Percentiles rank a stretch among this genome's conserved stretches.
Conservation (phyloP, 306 rosid species). For the Rosa persica region DNA sequence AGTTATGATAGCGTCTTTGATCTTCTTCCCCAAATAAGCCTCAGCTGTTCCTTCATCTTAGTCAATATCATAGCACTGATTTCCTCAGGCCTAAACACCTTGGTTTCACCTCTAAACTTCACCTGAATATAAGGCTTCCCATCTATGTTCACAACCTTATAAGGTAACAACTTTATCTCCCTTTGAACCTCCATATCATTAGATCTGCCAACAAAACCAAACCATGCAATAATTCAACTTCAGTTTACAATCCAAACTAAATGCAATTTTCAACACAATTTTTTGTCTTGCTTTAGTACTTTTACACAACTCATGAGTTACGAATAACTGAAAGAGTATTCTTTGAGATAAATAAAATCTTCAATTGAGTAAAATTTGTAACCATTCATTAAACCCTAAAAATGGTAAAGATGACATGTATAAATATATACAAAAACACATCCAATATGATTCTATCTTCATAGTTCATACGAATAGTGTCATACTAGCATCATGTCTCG, state of each 20-base stretch:
- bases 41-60: constrained; percentile 60
- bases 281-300: too few species aligned
- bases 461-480: too few species aligned
- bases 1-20: constrained; percentile 46
- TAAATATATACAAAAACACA: too few species aligned
- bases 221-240: neutral
- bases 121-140: constrained; percentile 53
- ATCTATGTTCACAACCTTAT: constrained; percentile 45
- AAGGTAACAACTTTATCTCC: constrained; percentile 47
- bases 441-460: too few species aligned
- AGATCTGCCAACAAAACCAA: constrained; percentile 27
- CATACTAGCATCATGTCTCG: too few species aligned
- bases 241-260: neutral
- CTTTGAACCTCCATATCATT: constrained; percentile 53
- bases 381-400: too few species aligned
- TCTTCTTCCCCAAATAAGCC: constrained; percentile 47
- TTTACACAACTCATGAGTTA: too few species aligned
- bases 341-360: too few species aligned
- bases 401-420: too few species aligned
- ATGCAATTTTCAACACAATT: too few species aligned
- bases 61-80: constrained; percentile 49
- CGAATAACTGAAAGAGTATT: too few species aligned
- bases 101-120: constrained; percentile 50
- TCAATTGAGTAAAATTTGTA: too few species aligned
- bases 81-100: constrained; percentile 57